These are phyloP conservation scores for Xylaria nigripes DNA, from an alignment of 495 filamentous ascomycete species.

Conservation along the genomic window DNA sequence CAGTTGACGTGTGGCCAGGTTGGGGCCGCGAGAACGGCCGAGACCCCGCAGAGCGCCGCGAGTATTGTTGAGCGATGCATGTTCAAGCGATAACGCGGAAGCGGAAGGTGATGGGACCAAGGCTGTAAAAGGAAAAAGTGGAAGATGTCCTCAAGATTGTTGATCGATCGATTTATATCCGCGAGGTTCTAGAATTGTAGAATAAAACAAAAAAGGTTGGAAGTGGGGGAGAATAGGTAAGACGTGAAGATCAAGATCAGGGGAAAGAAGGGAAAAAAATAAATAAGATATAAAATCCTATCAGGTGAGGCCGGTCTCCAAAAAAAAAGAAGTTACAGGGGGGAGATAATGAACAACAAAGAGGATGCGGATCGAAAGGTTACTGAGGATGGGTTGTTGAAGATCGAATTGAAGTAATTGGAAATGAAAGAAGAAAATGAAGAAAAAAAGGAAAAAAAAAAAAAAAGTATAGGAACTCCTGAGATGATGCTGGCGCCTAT, in stretches of 20 bases:
- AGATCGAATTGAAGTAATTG: constrained; percentile 18
- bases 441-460: constrained; percentile 29
- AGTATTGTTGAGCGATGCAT: constrained; percentile 42
- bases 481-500: too few relatives aligned
- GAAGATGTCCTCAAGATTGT: neutral
- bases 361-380: too few relatives aligned
- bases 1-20: constrained; percentile 32
- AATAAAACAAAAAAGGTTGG: too few relatives aligned
- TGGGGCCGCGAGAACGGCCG: constrained; percentile 39
- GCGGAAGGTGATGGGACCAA: neutral
- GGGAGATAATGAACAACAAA: too few relatives aligned
- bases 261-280: too few relatives aligned
- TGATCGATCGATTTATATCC: neutral
- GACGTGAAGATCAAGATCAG: neutral
- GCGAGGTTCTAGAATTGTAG: too few relatives aligned
- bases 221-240: neutral
- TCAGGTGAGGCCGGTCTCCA: neutral
- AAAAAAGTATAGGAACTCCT: constrained; percentile 24
- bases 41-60: constrained; percentile 37
- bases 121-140: constrained; percentile 10
- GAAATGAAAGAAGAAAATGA: constrained; percentile 24
- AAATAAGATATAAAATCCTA: neutral
- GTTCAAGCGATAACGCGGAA: constrained; percentile 6
- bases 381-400: neutral
- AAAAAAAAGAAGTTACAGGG: neutral